These are phyloP conservation scores for Capniomyces stellatus DNA, from an alignment of 371 early-diverging fungal species.

Conservation along the genomic window DNA sequence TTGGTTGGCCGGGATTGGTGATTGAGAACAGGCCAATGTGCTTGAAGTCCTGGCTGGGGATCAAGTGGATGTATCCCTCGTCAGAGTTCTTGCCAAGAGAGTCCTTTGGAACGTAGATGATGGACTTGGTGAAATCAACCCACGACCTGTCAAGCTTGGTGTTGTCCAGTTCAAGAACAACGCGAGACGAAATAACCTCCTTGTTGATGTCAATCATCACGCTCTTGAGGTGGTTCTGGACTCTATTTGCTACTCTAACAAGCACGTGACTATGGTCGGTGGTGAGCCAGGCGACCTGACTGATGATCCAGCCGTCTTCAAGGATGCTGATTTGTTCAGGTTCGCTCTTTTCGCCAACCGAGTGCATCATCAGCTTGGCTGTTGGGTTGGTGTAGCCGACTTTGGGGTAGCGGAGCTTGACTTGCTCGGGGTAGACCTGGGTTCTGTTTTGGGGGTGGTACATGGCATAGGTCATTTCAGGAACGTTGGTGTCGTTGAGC, in stretches of 20 bases:
- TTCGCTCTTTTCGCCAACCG: slow-evolving; percentile 9
- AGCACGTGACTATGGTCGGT: slow-evolving; percentile 38
- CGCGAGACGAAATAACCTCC: slow-evolving; percentile 24
- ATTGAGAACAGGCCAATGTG: slow-evolving; percentile 65
- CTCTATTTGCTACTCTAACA: slow-evolving; percentile 68
- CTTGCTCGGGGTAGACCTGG: slow-evolving; percentile 46
- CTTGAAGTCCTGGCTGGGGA: slow-evolving; percentile 43
- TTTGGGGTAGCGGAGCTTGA: slow-evolving; percentile 74
- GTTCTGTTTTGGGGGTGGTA: slow-evolving; percentile 31
- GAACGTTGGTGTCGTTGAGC: slow-evolving; percentile 69
- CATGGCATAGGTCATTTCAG: slow-evolving; percentile 49
- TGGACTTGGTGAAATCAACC: slow-evolving; percentile 33
- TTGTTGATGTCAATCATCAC: not conserved
- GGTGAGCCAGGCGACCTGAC: slow-evolving; percentile 67
- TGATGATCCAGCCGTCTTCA: slow-evolving; percentile 52
- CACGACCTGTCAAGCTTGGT: slow-evolving; percentile 43
- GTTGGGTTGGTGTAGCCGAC: slow-evolving; percentile 72
- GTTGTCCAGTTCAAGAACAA: slow-evolving; percentile 28
- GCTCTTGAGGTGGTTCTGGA: slow-evolving; percentile 61
- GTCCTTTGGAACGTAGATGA: slow-evolving; percentile 13
- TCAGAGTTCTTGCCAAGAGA: slow-evolving; percentile 21
- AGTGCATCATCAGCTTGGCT: slow-evolving; percentile 52
- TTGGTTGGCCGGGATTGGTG: slow-evolving; percentile 25
- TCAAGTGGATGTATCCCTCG: slow-evolving; percentile 59
- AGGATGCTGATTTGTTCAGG: slow-evolving; percentile 26